Percentiles rank a stretch among this genome's conserved stretches.
These are phyloP conservation scores for Paspalum vaginatum DNA, from an alignment of 176 grass and related monocot species.

Conservation along the genomic window DNA sequence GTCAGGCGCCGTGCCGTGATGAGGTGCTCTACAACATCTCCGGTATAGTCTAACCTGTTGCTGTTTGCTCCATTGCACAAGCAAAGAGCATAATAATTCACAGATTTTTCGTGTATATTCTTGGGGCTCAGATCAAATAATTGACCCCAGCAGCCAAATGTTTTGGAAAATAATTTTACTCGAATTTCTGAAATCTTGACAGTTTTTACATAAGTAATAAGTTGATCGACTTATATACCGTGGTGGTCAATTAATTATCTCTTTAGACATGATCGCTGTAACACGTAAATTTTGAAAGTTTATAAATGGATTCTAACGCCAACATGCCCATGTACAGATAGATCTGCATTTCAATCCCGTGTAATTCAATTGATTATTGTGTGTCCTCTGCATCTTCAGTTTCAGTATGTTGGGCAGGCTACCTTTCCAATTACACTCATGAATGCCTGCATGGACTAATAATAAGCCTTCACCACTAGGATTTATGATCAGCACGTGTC, in stretches of 20 bases:
- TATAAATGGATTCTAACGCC: background rate
- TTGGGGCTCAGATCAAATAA: background rate
- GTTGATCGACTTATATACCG: background rate
- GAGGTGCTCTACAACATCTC: too few species aligned
- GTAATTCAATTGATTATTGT: conserved; percentile 23
- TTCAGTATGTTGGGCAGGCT: conserved; percentile 33
- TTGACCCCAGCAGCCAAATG: background rate
- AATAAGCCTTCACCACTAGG: conserved; percentile 33
- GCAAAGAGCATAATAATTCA: background rate
- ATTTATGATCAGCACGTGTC: conserved; percentile 37
- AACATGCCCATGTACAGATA: background rate
- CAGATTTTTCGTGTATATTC: background rate
- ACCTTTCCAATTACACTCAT: conserved; percentile 44
- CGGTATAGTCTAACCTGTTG: background rate
- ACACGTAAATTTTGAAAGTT: background rate
- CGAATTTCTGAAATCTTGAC: too few species aligned
- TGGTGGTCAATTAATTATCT: background rate
- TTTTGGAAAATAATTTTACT: background rate
- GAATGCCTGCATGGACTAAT: conserved; percentile 35
- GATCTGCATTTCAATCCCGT: conserved; percentile 35
- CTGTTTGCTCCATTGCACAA: background rate
- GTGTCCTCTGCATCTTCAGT: conserved; percentile 7
- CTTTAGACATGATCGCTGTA: background rate
- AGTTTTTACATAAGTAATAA: background rate
- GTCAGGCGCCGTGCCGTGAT: too few species aligned